Conservation (phyloP, 176 grass and related monocot species). For the Ensete glaucum region DNA sequence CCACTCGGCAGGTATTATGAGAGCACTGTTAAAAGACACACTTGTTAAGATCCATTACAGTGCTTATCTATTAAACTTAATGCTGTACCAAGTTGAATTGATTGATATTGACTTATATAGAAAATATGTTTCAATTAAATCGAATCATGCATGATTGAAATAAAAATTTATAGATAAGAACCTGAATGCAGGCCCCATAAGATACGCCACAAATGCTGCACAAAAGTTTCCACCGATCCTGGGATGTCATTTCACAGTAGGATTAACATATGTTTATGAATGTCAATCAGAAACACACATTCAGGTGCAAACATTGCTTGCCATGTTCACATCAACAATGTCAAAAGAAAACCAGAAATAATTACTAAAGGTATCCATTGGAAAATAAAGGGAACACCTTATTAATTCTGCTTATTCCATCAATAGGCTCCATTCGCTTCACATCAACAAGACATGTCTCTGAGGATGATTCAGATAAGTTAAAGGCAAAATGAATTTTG, state of each 20-base stretch:
- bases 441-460: conserved; percentile 96
- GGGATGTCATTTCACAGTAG: conserved; percentile 25
- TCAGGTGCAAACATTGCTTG: not conserved
- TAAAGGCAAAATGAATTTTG: conserved; percentile 1
- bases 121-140: not conserved
- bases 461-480: conserved; percentile 20
- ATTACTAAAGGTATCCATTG: not conserved
- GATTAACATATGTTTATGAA: not conserved
- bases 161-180: conserved; percentile 27
- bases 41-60: not conserved
- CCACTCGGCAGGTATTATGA: conserved; percentile 87
- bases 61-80: conserved; percentile 3
- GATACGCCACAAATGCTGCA: conserved; percentile 97
- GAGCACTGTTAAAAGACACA: conserved; percentile 60
- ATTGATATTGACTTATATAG: not conserved
- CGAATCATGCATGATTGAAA: not conserved
- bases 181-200: conserved; percentile 99
- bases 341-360: not conserved
- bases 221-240: conserved; percentile 97
- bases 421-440: conserved; percentile 97
- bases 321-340: not conserved
- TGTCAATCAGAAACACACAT: not conserved
- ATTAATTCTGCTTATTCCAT: conserved; percentile 90
- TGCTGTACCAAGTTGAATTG: not conserved
- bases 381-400: conserved; percentile 47